These are phyloP conservation scores for Arthrobotrys entomopaga DNA, from an alignment of 2,329 filamentous ascomycete species.

Conservation along the genomic window DNA sequence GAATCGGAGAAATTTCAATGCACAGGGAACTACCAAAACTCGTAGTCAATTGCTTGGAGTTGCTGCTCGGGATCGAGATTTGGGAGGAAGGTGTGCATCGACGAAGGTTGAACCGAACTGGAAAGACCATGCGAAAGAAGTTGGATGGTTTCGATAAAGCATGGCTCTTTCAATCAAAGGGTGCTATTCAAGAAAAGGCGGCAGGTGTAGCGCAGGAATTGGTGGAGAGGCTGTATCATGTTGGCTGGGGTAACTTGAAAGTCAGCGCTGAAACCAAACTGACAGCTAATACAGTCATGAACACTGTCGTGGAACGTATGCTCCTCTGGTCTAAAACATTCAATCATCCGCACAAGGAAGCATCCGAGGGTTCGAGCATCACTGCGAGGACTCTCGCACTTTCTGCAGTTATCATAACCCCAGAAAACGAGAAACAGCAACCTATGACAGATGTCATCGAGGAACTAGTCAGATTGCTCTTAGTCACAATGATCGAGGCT, in stretches of 20 bases:
- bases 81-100: conserved; percentile 40
- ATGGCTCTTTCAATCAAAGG: conserved; percentile 48
- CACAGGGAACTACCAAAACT: conserved; percentile 32
- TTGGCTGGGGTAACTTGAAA: conserved; percentile 32
- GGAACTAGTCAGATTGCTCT: conserved; percentile 37
- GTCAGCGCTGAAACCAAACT: conserved; percentile 1
- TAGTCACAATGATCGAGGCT: conserved; percentile 46
- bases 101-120: conserved; percentile 29
- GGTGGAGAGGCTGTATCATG: conserved; percentile 43
- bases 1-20: conserved; percentile 27
- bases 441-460: conserved; percentile 22
- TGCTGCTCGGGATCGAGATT: conserved; percentile 41
- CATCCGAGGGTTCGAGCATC: conserved; percentile 39
- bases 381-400: conserved; percentile 43
- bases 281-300: conserved; percentile 17
- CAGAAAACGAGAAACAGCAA: conserved; percentile 14
- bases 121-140: conserved; percentile 36
- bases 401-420: conserved; percentile 11
- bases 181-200: conserved; percentile 28
- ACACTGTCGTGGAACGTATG: conserved; percentile 32
- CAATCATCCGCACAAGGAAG: conserved; percentile 46
- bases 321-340: conserved; percentile 41
- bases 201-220: conserved; percentile 39
- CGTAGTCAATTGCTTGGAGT: conserved; percentile 28
- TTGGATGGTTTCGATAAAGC: conserved; percentile 42